Conservation (phyloP, 768 basidiomycete species). For the Boletus subcaerulescens region DNA sequence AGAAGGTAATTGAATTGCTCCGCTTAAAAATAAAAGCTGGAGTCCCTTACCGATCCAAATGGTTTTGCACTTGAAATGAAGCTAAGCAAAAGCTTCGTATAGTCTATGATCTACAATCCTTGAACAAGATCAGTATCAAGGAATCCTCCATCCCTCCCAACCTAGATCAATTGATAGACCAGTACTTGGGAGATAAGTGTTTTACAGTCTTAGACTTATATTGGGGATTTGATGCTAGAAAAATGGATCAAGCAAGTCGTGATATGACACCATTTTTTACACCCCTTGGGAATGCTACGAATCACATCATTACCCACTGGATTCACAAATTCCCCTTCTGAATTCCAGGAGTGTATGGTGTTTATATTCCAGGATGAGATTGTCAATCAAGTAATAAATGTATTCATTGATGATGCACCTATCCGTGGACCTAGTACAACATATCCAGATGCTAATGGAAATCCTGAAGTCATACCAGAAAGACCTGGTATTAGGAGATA, state of each 20-base stretch:
- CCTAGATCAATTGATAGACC: neutral
- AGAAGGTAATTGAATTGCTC: no score
- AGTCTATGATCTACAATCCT: no score
- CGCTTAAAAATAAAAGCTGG: no score
- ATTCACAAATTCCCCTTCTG: no score
- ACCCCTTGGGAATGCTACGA: neutral
- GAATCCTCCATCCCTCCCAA: neutral
- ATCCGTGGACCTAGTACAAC: neutral
- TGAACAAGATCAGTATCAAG: neutral
- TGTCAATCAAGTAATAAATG: neutral
- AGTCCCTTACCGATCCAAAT: no score
- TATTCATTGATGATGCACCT: neutral
- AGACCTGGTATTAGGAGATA: neutral
- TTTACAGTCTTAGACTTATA: neutral
- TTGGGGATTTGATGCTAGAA: neutral
- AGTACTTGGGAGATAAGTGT: neutral
- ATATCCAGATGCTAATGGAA: neutral
- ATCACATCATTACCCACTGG: no score
- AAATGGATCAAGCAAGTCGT: neutral
- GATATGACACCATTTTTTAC: neutral
- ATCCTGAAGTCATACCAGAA: neutral
- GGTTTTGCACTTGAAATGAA: no score
- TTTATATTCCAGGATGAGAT: neutral
- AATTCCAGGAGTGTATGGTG: neutral
- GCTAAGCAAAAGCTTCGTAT: no score